Percentiles rank a stretch among this genome's conserved stretches.
Conservation (phyloP, 192 early-diverging fungal species). For the Glomus cerebriforme region DNA sequence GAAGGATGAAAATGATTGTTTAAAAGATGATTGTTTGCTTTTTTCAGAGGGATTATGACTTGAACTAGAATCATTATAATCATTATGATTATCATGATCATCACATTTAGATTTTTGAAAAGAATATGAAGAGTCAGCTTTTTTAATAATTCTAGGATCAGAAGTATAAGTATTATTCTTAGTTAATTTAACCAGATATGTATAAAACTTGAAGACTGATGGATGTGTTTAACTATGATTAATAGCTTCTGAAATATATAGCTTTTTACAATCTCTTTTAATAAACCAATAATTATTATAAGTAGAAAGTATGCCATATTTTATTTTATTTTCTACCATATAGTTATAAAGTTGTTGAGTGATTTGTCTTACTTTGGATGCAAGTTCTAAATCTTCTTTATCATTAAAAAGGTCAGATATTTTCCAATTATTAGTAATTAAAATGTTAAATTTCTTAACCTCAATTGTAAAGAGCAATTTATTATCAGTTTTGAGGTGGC, state of each 20-base stretch:
- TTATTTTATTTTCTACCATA: not conserved
- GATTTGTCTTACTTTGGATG: not conserved
- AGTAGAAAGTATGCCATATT: conserved; percentile 4
- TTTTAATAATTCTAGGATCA: too few species aligned
- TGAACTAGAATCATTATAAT: too few species aligned
- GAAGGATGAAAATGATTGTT: too few species aligned
- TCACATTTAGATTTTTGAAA: too few species aligned
- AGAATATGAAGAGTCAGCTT: too few species aligned
- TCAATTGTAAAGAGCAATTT: not conserved
- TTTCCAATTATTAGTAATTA: too few species aligned
- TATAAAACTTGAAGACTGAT: not conserved
- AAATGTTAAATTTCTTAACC: not conserved
- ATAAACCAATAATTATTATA: not conserved
- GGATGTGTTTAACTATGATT: not conserved
- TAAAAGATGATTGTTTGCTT: too few species aligned
- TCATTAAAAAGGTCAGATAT: not conserved
- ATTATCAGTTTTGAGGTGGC: not conserved
- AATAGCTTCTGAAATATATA: not conserved
- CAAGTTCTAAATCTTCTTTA: too few species aligned
- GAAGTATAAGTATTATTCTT: too few species aligned
- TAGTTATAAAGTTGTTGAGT: not conserved
- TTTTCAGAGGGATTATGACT: too few species aligned
- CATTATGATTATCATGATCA: too few species aligned
- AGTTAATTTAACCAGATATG: not conserved
- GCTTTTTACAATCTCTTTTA: not conserved